phyloP scores from a whole-genome alignment of 441 rosid species.

The Sinapis alba region DNA sequence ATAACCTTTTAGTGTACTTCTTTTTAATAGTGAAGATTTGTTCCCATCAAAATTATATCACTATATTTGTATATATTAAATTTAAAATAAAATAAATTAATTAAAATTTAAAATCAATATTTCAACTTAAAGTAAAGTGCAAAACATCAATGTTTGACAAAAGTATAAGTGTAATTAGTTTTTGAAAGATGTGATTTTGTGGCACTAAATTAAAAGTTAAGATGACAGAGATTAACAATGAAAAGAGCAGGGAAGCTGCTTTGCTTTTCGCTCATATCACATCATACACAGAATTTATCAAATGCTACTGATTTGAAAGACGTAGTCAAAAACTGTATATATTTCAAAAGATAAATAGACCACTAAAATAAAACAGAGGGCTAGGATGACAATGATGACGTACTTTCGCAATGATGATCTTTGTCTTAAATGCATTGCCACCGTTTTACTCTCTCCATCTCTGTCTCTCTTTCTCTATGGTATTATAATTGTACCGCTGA shows the following conservation, averaged over 20 bases:
- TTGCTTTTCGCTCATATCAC: slow-evolving; percentile 4
- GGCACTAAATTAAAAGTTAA: background rate
- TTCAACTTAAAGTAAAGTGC: background rate
- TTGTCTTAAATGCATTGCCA: slow-evolving; percentile 46
- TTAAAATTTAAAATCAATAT: background rate
- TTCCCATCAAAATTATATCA: background rate
- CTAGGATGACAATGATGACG: background rate
- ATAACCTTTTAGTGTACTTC: no score
- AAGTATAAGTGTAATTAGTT: background rate
- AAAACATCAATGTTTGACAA: background rate
- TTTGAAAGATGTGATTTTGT: background rate
- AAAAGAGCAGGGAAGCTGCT: background rate
- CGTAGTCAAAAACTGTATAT: background rate
- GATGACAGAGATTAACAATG: background rate
- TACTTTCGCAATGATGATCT: slow-evolving; percentile 64
- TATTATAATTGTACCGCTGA: background rate
- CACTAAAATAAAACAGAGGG: background rate
- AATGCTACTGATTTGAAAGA: background rate
- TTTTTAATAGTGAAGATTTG: no score
- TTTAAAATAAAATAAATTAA: background rate
- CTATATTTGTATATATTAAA: background rate
- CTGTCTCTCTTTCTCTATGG: background rate
- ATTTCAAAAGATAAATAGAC: background rate
- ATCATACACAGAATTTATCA: background rate
- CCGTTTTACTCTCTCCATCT: slow-evolving; percentile 37